Evolutionary conservation across 2,329 filamentous ascomycete species (phyloP), one percentile per base, ranked within the genome.

Genomic region (Aaosphaeria pasadenensis): DNA sequence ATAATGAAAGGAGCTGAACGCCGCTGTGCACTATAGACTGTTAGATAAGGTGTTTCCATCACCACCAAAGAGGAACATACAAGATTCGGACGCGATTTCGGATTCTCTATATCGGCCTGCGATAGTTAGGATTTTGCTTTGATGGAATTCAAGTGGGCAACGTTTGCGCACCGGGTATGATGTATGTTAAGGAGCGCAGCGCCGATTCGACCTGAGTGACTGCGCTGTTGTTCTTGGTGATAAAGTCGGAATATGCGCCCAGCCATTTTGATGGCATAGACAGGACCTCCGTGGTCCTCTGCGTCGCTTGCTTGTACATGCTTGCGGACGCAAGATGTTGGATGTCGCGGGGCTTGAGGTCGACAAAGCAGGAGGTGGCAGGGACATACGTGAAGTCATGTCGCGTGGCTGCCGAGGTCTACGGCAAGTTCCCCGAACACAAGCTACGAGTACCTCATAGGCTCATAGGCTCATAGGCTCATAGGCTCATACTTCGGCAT

Each of bases 141-240:
- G 17, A 32, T 7, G 7, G 17, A 5, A 30, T 35, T 35, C 24
- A 24, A 9, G 13, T 6, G 7, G 28, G 5, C 38, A 17, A 17
- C 32, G 42, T 69, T 13, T 56, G 48, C 67, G 48, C 67, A 85
- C 88, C 91, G 49, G 92, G 94, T 43, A 97, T 94, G 56, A 99
- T 91, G 70, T 99, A 99, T 42, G 92, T 96, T 56, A 99, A 75
- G 30, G 91, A 96, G 36, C 94, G 85, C 64, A 99, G 76, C 11
- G 91, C 90, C 54, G 89, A 95, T 76, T 99, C 94, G 54, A 99
- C 92, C 75, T 96, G 91, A 43, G 90, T 89, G 45, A 99, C 91
- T 50, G 95, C 90, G 64, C 90, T 87, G 52, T 91, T 86, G 70
- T 99, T 99, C 74, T 92, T 94, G 53, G 89, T 88, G 75, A 99